These are phyloP conservation scores for Aotearoamyces nothofagi DNA, from an alignment of 2,329 filamentous ascomycete genomes.

Conservation along the genomic window DNA sequence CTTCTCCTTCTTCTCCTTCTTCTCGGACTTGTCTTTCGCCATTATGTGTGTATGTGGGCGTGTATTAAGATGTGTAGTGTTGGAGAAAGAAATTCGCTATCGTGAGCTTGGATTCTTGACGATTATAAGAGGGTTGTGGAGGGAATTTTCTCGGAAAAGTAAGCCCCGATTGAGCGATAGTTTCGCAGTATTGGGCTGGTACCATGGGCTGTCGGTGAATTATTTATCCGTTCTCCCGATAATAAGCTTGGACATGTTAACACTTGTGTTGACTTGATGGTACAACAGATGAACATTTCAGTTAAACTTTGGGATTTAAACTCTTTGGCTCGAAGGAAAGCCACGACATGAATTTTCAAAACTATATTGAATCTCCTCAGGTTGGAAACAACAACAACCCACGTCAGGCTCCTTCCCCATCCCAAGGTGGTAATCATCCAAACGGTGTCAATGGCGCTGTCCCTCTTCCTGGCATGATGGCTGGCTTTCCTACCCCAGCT, in stretches of 20 bases:
- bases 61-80: conserved; percentile 3
- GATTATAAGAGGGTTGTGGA: conserved; percentile 4
- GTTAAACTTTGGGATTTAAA: too few species aligned
- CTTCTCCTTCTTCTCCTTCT: conserved; percentile 64
- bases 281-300: too few species aligned
- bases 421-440: conserved; percentile 14
- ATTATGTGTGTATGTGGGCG: conserved; percentile 19
- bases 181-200: too few species aligned
- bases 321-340: too few species aligned
- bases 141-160: conserved; percentile 7
- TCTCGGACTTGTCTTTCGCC: conserved; percentile 28
- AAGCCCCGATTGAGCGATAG: too few species aligned
- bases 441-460: conserved; percentile 18
- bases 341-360: too few species aligned
- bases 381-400: too few species aligned
- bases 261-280: too few species aligned
- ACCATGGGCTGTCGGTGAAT: too few species aligned
- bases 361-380: too few species aligned
- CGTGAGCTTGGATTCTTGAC: conserved; percentile 1
- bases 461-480: conserved; percentile 23
- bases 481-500: conserved; percentile 38
- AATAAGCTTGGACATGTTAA: too few species aligned
- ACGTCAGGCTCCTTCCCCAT: conserved; percentile 18
- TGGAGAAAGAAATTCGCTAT: conserved; percentile 1
- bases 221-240: too few species aligned